Conservation (phyloP, 257 asterid genomes). For the Solanum pinnatisectum region DNA sequence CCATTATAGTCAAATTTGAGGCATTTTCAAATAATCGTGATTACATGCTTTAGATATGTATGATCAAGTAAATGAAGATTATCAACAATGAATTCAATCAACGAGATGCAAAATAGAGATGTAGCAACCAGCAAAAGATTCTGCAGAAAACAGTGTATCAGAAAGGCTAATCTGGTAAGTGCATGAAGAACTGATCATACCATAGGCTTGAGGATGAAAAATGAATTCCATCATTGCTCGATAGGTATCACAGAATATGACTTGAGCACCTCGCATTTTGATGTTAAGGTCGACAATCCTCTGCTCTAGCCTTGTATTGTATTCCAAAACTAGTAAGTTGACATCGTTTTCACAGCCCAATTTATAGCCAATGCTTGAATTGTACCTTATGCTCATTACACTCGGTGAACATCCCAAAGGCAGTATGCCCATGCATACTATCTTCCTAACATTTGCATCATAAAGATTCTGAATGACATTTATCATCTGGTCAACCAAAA, state of each 20-base stretch:
- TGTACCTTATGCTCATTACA: slow-evolving; percentile 5
- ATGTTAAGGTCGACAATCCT: slow-evolving; percentile 23
- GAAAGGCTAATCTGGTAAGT: not conserved
- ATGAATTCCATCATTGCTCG: slow-evolving; percentile 41
- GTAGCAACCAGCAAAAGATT: not conserved
- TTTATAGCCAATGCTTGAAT: not conserved
- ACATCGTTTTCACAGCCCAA: slow-evolving; percentile 36
- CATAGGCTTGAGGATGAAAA: slow-evolving; percentile 33
- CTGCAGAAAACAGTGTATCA: not conserved
- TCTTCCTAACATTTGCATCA: slow-evolving; percentile 36
- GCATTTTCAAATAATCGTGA: not conserved
- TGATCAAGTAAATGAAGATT: not conserved
- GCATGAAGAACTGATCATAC: slow-evolving; percentile 5
- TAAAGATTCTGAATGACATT: slow-evolving; percentile 39
- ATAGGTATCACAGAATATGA: slow-evolving; percentile 47
- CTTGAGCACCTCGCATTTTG: slow-evolving; percentile 19
- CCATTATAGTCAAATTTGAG: not conserved
- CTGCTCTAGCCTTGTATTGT: slow-evolving; percentile 38
- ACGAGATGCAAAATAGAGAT: not conserved
- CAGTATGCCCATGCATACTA: slow-evolving; percentile 48
- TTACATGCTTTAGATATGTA: not conserved
- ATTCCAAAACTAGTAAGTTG: slow-evolving; percentile 35
- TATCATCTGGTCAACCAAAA: slow-evolving; percentile 39
- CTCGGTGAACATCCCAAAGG: slow-evolving; percentile 61
- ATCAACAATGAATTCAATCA: not conserved